Percentiles rank a stretch among this genome's conserved stretches.
These are phyloP conservation scores for Russula olivacea DNA, from an alignment of 768 basidiomycete genomes.

Conservation along the genomic window DNA sequence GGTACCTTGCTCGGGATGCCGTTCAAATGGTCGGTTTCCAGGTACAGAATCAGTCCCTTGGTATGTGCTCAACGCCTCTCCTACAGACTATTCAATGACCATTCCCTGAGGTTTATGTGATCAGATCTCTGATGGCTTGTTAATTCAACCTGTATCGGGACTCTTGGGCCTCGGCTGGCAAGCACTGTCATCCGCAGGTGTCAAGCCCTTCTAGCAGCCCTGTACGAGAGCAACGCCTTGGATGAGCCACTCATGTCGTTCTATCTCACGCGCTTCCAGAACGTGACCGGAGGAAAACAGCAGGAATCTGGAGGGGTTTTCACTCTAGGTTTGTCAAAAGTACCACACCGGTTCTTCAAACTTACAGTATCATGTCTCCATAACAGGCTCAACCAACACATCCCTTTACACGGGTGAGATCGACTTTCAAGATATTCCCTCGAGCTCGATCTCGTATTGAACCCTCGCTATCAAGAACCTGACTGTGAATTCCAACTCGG, in stretches of 20 bases:
- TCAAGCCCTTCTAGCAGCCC: constrained; percentile 81
- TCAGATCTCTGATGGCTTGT: constrained; percentile 49
- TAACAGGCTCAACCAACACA: constrained; percentile 44
- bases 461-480: constrained; percentile 59
- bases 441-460: constrained; percentile 66
- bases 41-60: constrained; percentile 74
- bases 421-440: constrained; percentile 67
- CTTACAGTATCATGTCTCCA: neutral
- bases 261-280: constrained; percentile 59
- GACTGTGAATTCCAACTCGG: constrained; percentile 49
- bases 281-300: constrained; percentile 29
- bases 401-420: constrained; percentile 78
- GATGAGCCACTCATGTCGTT: constrained; percentile 74
- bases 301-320: constrained; percentile 70
- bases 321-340: constrained; percentile 48
- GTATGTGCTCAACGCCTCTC: constrained; percentile 32
- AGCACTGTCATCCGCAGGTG: constrained; percentile 61
- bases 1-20: constrained; percentile 63
- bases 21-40: constrained; percentile 89
- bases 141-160: constrained; percentile 73
- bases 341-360: too few species aligned
- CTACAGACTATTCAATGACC: neutral
- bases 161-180: constrained; percentile 83
- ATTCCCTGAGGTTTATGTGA: constrained; percentile 39
- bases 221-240: constrained; percentile 57